Conservation (phyloP, 441 rosid species). For the Euphorbia celastroides region DNA sequence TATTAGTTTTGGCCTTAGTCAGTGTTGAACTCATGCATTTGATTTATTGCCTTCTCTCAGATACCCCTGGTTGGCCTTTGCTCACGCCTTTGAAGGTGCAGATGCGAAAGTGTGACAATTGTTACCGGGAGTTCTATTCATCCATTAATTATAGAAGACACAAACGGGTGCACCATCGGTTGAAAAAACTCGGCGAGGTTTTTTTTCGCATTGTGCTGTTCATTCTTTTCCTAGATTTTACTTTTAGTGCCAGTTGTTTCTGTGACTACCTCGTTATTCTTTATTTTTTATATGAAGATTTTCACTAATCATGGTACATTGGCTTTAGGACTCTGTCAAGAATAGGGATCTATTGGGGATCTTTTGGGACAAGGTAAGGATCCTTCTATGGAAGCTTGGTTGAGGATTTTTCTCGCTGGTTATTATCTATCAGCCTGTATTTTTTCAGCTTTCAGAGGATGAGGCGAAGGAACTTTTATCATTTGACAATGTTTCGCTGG, state of each 20-base stretch:
- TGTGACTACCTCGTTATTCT: neutral
- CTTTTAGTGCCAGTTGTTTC: constrained; percentile 4
- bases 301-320: neutral
- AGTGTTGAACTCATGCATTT: constrained; percentile 16
- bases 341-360: constrained; percentile 62
- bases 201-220: constrained; percentile 13
- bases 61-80: constrained; percentile 84
- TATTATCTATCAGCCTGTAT: constrained; percentile 22
- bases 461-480: constrained; percentile 67
- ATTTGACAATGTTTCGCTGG: constrained; percentile 49
- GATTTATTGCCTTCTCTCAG: constrained; percentile 33
- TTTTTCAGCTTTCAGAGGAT: constrained; percentile 60
- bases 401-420: constrained; percentile 9
- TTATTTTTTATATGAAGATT: constrained; percentile 1
- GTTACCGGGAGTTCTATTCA: constrained; percentile 79
- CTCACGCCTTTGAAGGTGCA: constrained; percentile 81
- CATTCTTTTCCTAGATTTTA: constrained; percentile 12
- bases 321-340: constrained; percentile 61
- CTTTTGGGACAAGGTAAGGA: constrained; percentile 81
- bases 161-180: constrained; percentile 76
- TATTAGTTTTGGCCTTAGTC: constrained; percentile 11
- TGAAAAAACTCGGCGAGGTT: constrained; percentile 81
- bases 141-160: constrained; percentile 86
- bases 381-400: constrained; percentile 8
- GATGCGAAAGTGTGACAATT: constrained; percentile 88